Conservation (phyloP, 2,329 filamentous ascomycete species). For the Neocucurbitaria cava region DNA sequence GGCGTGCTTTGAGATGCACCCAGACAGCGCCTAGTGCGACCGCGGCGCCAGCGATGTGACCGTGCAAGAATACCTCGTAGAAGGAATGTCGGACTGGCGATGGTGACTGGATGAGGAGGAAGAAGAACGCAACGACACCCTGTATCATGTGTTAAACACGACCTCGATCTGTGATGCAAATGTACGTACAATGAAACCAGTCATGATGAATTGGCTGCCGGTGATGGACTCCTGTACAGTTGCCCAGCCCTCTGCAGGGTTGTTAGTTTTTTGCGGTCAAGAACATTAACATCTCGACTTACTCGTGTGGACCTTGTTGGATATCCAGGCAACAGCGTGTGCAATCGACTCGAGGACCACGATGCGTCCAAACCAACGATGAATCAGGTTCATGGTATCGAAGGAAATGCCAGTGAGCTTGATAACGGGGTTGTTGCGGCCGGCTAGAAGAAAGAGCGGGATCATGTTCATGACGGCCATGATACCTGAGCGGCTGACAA, state of each 20-base stretch:
- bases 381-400: constrained; percentile 82
- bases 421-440: constrained; percentile 81
- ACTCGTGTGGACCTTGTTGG: constrained; percentile 51
- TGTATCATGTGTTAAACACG: constrained; percentile 60
- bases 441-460: constrained; percentile 75
- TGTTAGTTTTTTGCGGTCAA: constrained; percentile 16
- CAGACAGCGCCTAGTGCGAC: constrained; percentile 69
- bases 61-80: constrained; percentile 78
- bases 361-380: constrained; percentile 81
- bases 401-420: constrained; percentile 75
- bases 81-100: constrained; percentile 78
- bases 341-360: constrained; percentile 72
- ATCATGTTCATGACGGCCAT: constrained; percentile 79
- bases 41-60: constrained; percentile 71
- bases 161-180: constrained; percentile 63
- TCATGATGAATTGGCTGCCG: constrained; percentile 60
- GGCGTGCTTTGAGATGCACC: constrained; percentile 65
- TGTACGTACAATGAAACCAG: constrained; percentile 67
- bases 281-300: constrained; percentile 12
- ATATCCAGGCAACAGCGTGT: constrained; percentile 69
- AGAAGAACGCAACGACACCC: constrained; percentile 66
- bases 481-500: constrained; percentile 72
- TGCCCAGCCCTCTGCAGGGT: constrained; percentile 57
- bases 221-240: constrained; percentile 51
- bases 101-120: constrained; percentile 71